Evolutionary conservation across 306 rosid genomes (phyloP), one percentile per base, ranked within the genome.

Genomic region (Gastrolobium bilobum): DNA sequence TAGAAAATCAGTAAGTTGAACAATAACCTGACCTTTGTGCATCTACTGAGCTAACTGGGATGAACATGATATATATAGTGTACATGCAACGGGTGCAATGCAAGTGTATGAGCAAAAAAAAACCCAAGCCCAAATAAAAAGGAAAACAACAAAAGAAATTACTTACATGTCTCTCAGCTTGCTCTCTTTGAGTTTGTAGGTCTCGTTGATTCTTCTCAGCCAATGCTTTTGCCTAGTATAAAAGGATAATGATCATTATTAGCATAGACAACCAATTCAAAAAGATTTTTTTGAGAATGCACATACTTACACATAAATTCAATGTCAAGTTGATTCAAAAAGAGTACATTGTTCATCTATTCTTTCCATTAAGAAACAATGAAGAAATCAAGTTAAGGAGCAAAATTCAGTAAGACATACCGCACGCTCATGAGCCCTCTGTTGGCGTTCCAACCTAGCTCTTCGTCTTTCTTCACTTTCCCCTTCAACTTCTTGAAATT

Each of bases 151-250:
- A 42, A 79, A 82, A 76, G 66, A 43, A 67, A 42, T 60, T 42
- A 72, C 85, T 87, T 83, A 96, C 99, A 86, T 91, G 87, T 91
- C 96, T 93, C 88, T 96, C 99, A 40, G 94, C 97, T 91, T 93
- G 99, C 0, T 96, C 99, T 84, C 97, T 91, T 82, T 87, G 99
- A 82, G 62, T 86, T 84, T 91, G 99, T 66, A 96, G 92, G 89
- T 96, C 99, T 80, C 99, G 88, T 84, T 93, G 84, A 64, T 96
- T 96, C 89, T 96, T 96, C 88, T 96, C 99, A 62, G 92, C 99
- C 78, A 96, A 83, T 56, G 99, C 99, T 82, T 88, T 91, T 46
- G 85, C 87, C 99, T 96, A 80, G 53, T 53, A 57, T 68, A 62
- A 78, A 54, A 82, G 48, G 43, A 14, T 39, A 77, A 56, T 7